phyloP scores from a whole-genome alignment of 2,329 filamentous ascomycete species.

The Diaporthe citriasiana region DNA sequence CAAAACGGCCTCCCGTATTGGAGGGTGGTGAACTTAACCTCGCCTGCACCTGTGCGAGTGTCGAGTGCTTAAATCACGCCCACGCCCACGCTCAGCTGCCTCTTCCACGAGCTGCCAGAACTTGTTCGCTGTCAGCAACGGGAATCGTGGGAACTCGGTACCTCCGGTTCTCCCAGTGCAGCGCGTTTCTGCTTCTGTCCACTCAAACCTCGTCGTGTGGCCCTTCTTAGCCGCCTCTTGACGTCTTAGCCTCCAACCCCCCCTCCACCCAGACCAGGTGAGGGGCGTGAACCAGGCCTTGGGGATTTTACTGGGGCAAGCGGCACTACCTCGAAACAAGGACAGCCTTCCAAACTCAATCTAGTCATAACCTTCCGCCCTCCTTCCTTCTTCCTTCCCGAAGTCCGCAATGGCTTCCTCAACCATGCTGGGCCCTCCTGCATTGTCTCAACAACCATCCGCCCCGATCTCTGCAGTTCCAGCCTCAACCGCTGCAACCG shows the following conservation, averaged over 20 bases:
- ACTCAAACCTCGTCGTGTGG: slow-evolving; percentile 7
- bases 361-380: slow-evolving; percentile 24
- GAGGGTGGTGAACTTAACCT: slow-evolving; percentile 37
- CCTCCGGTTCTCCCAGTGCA: slow-evolving; percentile 15
- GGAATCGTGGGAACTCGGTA: slow-evolving; percentile 12
- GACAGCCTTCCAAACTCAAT: slow-evolving; percentile 32
- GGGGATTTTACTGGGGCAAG: slow-evolving; percentile 32
- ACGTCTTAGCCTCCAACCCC: slow-evolving; percentile 36
- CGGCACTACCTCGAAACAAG: slow-evolving; percentile 33
- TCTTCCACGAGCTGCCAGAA: slow-evolving; percentile 20
- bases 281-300: slow-evolving; percentile 25
- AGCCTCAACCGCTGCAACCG: slow-evolving; percentile 1
- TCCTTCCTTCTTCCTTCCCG: slow-evolving; percentile 13
- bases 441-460: slow-evolving; percentile 50
- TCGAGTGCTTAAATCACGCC: slow-evolving; percentile 19
- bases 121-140: slow-evolving; percentile 12
- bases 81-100: slow-evolving; percentile 16
- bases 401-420: slow-evolving; percentile 49
- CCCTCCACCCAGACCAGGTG: slow-evolving; percentile 11
- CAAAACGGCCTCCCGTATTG: slow-evolving; percentile 10
- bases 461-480: slow-evolving; percentile 25
- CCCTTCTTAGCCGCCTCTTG: slow-evolving; percentile 33
- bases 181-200: slow-evolving; percentile 5
- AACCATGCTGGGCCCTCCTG: slow-evolving; percentile 47
- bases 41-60: not conserved